These are phyloP conservation scores for Saccharomyces hybrid DNA, from an alignment of 1,139 yeast species.

Conservation along the genomic window DNA sequence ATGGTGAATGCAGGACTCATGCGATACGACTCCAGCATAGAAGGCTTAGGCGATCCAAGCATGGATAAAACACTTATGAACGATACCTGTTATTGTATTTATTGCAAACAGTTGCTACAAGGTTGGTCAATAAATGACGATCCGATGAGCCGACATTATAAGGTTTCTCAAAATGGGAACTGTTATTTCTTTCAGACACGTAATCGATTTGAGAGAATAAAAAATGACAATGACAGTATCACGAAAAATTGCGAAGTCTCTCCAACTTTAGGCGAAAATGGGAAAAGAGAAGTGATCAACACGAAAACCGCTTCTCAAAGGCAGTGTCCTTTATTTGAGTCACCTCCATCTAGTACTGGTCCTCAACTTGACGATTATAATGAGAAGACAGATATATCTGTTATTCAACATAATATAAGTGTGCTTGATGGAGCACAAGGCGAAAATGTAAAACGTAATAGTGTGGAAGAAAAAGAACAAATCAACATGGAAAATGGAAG, in stretches of 20 bases:
- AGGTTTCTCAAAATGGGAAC: slow-evolving; percentile 13
- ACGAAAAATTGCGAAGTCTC: background rate
- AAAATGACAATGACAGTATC: background rate
- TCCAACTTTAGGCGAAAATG: background rate
- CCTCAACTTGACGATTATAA: background rate
- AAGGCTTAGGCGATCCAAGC: slow-evolving; percentile 13
- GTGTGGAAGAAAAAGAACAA: background rate
- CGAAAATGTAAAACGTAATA: background rate
- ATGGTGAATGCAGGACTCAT: slow-evolving; percentile 24
- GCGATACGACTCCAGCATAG: slow-evolving; percentile 22
- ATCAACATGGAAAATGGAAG: background rate
- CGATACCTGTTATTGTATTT: slow-evolving; percentile 24
- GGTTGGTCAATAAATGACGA: slow-evolving; percentile 16
- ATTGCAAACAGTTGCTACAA: slow-evolving; percentile 13
- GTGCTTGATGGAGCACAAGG: background rate
- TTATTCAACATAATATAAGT: background rate
- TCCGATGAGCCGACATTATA: slow-evolving; percentile 13
- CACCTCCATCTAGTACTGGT: background rate
- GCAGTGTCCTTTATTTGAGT: background rate
- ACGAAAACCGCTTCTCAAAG: background rate
- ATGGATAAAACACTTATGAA: slow-evolving; percentile 7
- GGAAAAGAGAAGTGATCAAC: background rate
- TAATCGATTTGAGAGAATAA: background rate
- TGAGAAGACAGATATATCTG: background rate
- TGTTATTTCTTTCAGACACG: slow-evolving; percentile 20